Percentiles rank a stretch among this genome's conserved stretches.
These are phyloP conservation scores for Pichia sp. DNA, from an alignment of 1,139 yeast species.

Conservation along the genomic window DNA sequence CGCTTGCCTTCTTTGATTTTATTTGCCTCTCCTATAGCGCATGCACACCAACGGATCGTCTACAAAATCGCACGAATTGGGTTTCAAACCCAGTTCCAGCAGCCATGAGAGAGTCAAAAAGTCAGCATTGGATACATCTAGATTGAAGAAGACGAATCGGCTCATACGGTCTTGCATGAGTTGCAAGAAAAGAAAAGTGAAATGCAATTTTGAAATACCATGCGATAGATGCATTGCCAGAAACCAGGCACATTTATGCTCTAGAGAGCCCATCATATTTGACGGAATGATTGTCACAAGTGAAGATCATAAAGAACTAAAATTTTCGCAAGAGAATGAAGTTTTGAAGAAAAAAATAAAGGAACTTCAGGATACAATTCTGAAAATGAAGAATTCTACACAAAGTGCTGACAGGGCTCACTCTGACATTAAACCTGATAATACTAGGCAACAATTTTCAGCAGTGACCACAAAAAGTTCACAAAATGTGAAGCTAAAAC, in stretches of 20 bases:
- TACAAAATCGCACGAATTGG: too few relatives aligned
- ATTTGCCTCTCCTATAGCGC: too few relatives aligned
- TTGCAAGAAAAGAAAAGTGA: constrained; percentile 28
- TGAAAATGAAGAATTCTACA: constrained; percentile 8
- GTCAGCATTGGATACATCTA: constrained; percentile 11
- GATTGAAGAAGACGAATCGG: constrained; percentile 21
- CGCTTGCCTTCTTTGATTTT: too few relatives aligned
- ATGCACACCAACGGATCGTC: too few relatives aligned
- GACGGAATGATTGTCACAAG: constrained; percentile 23
- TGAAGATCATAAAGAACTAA: constrained; percentile 18
- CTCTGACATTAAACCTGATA: neutral
- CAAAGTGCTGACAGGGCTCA: neutral
- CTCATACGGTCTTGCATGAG: constrained; percentile 26
- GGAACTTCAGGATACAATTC: constrained; percentile 21
- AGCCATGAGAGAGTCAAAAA: too few relatives aligned
- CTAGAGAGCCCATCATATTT: constrained; percentile 24
- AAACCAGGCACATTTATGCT: constrained; percentile 25
- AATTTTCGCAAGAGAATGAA: constrained; percentile 24
- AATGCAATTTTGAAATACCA: constrained; percentile 30
- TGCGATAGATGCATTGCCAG: constrained; percentile 29
- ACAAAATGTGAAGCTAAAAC: too few relatives aligned
- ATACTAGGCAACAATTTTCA: neutral
- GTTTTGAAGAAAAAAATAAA: constrained; percentile 21
- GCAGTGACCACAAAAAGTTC: too few relatives aligned
- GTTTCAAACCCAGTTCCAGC: too few relatives aligned